phyloP scores from a whole-genome alignment of 495 filamentous ascomycete genomes.

The Bathelium albidoporum region DNA sequence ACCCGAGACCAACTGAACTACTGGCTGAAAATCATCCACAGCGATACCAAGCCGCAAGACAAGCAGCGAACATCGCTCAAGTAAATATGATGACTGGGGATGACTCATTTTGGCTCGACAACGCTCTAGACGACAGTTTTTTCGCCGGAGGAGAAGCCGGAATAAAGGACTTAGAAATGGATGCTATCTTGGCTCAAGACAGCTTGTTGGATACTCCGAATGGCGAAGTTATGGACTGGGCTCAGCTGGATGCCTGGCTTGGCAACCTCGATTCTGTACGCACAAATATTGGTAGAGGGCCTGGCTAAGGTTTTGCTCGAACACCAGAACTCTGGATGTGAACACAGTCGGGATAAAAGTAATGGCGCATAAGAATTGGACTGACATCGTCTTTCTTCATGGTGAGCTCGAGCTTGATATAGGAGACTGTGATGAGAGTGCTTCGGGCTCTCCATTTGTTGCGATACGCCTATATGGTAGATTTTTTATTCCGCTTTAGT shows the following conservation, averaged over 20 bases:
- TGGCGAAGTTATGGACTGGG: conserved; percentile 21
- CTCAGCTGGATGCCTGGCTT: conserved; percentile 29
- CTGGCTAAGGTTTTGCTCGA: conserved; percentile 8
- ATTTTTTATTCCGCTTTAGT: too few species aligned
- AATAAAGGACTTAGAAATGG: conserved; percentile 20
- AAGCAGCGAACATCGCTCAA: conserved; percentile 7
- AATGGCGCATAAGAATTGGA: too few species aligned
- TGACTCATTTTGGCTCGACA: conserved; percentile 21
- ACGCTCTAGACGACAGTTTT: conserved; percentile 13
- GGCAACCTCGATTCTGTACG: conserved; percentile 16
- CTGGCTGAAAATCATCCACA: conserved; percentile 3
- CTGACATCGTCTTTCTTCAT: too few species aligned
- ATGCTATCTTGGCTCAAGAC: conserved; percentile 21
- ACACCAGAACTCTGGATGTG: background rate
- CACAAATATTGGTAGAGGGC: conserved; percentile 4
- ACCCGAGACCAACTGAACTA: background rate
- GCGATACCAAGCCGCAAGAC: conserved; percentile 1
- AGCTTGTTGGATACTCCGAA: conserved; percentile 7
- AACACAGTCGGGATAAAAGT: too few species aligned
- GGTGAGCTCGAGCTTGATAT: too few species aligned
- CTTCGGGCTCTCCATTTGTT: too few species aligned
- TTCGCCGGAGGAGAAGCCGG: background rate
- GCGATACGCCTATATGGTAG: too few species aligned
- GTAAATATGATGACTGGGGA: conserved; percentile 7
- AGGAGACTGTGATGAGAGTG: too few species aligned